These are phyloP conservation scores for Fusarium coicis DNA, from an alignment of 2,329 filamentous ascomycete species.

Conservation along the genomic window DNA sequence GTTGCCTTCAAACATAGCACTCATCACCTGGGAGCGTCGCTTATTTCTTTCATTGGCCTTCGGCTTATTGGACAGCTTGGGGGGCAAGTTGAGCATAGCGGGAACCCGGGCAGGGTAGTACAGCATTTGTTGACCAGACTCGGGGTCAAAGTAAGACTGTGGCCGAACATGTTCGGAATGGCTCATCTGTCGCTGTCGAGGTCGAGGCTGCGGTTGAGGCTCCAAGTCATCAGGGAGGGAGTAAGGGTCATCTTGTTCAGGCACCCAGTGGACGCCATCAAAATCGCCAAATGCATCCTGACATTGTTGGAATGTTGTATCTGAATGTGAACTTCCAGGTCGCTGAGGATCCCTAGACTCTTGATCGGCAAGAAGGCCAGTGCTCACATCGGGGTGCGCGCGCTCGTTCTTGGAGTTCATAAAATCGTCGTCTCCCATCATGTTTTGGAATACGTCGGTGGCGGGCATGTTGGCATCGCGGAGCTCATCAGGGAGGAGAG, in stretches of 20 bases:
- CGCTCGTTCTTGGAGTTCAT: constrained; percentile 16
- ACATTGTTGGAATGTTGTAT: constrained; percentile 72
- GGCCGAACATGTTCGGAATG: constrained; percentile 52
- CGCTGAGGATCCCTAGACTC: constrained; percentile 37
- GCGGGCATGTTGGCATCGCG: constrained; percentile 47
- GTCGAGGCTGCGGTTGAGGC: constrained; percentile 25
- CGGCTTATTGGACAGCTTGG: constrained; percentile 81
- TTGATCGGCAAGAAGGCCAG: constrained; percentile 24
- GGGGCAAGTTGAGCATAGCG: constrained; percentile 90
- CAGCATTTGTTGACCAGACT: constrained; percentile 82
- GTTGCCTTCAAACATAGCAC: constrained; percentile 60
- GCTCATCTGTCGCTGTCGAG: constrained; percentile 43
- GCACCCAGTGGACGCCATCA: constrained; percentile 80
- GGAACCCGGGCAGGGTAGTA: constrained; percentile 97
- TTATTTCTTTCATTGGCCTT: constrained; percentile 72
- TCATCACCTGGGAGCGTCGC: constrained; percentile 78
- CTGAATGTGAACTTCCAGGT: constrained; percentile 62
- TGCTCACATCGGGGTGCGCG: constrained; percentile 14
- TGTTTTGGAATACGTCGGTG: constrained; percentile 49
- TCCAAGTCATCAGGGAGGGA: constrained; percentile 29
- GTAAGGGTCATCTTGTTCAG: constrained; percentile 55
- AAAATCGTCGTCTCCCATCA: constrained; percentile 46
- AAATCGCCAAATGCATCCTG: constrained; percentile 81
- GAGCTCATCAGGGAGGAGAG: constrained; percentile 51
- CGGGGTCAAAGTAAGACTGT: constrained; percentile 70